Evolutionary conservation across 1,284 basidiomycete species (phyloP), one percentile per base, ranked within the genome.

Genomic region (Trametes hirsuta): DNA sequence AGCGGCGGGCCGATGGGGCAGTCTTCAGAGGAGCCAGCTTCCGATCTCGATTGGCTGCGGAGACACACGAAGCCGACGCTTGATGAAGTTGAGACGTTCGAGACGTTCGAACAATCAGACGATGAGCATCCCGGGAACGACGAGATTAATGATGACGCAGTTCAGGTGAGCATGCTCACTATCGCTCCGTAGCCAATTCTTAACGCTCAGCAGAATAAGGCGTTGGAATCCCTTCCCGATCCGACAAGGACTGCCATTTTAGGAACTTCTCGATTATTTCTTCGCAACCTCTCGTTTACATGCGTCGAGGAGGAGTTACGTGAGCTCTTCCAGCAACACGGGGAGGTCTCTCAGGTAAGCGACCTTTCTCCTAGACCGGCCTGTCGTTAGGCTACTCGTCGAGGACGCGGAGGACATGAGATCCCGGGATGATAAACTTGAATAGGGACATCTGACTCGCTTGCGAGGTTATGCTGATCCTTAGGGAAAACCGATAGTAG

Each of bases 211-310:
- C 41, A 51, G 45, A 35, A 62, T 24, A 40, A 55, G 24, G 58
- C 56, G 3, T 39, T 66, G 2, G 42, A 62, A 2, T 59, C 72
- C 3, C 55, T 21, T 6, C 15, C 67, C 21, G 82, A 88, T 52
- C 72, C 80, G 2, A 78, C 79, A 0, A 84, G 79, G 62, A 80
- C 84, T 35, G 87, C 86, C 0, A 94, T 98, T 57, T 77, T 91
- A 24, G 83, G 85, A 58, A 95, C 93, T 0, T 85, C 87, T 0
- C 87, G 97, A 1, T 78, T 98, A 4, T 98, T 98, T 72, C 79
- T 98, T 6, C 93, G 97, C 12, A 99, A 98, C 72, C 76, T 98
- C 18, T 83, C 95, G 0, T 98, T 94, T 71, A 84, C 90, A 0
- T 93, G 93, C 58, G 90, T 88, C 1, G 84, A 91, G 36, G 77